Conservation (phyloP, 306 rosid genomes). For the Pterocarpus macrocarpus region DNA sequence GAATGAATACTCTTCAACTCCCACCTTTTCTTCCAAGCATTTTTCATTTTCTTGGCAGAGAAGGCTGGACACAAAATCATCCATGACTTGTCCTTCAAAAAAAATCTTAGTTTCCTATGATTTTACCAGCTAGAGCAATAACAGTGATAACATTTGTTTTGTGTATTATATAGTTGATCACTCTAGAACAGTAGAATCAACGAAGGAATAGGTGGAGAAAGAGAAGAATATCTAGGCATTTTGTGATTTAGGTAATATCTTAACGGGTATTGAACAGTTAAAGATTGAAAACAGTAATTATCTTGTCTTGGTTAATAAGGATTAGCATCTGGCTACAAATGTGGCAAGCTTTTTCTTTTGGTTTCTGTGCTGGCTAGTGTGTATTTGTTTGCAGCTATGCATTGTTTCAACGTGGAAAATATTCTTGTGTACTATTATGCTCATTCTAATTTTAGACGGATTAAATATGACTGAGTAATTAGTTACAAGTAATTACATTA, state of each 20-base stretch:
- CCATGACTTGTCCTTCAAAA: conserved; percentile 36
- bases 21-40: conserved; percentile 39
- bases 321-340: conserved; percentile 7
- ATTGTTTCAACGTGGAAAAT: neutral
- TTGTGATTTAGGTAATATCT: neutral
- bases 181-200: neutral
- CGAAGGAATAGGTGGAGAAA: conserved; percentile 5
- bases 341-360: neutral
- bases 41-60: conserved; percentile 53
- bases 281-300: conserved; percentile 32
- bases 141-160: conserved; percentile 5
- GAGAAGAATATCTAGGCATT: no score
- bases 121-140: conserved; percentile 3
- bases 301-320: neutral
- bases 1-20: conserved; percentile 31
- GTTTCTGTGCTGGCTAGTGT: neutral
- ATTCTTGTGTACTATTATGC: no score
- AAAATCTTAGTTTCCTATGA: neutral
- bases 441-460: no score
- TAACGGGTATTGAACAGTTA: neutral
- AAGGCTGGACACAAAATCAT: conserved; percentile 41
- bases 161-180: conserved; percentile 34
- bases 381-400: neutral
- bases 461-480: no score
- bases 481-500: no score